A percentile compares a stretch with the other conserved stretches of the same genome.
phyloP scores from a whole-genome alignment of 495 filamentous ascomycete species.

The Hyaloscypha finlandica region DNA sequence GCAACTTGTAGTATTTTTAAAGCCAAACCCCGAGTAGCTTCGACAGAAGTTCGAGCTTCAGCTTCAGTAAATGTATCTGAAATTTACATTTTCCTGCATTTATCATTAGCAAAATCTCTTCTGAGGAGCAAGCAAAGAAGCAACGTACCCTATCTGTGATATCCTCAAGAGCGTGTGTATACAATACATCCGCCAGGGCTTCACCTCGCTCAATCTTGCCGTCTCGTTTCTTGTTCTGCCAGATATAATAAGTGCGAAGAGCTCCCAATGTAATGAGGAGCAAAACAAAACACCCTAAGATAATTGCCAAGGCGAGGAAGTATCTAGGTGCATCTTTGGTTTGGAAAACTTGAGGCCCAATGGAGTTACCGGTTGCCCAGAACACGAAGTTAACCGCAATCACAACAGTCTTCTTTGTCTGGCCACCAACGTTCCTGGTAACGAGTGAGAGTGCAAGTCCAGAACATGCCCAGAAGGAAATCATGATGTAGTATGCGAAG shows the following conservation, averaged over 20 bases:
- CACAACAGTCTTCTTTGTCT: conserved; percentile 29
- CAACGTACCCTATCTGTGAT: conserved; percentile 20
- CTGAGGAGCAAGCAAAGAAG: neutral
- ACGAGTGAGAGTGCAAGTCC: conserved; percentile 53
- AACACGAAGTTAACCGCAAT: conserved; percentile 24
- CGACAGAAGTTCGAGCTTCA: neutral
- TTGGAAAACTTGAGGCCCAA: conserved; percentile 25
- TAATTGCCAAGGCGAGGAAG: conserved; percentile 63
- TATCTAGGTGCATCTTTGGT: conserved; percentile 51
- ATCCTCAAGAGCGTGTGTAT: conserved; percentile 20
- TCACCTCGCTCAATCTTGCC: conserved; percentile 40
- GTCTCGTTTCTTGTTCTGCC: conserved; percentile 62
- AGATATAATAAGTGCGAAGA: conserved; percentile 59
- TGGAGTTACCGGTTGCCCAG: conserved; percentile 23
- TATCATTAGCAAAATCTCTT: neutral
- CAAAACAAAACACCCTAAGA: conserved; percentile 62
- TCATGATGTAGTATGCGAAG: conserved; percentile 58
- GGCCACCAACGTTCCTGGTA: conserved; percentile 27
- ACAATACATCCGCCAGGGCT: conserved; percentile 64
- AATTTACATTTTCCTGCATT: conserved; percentile 20
- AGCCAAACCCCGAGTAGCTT: neutral
- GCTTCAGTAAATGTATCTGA: conserved; percentile 23
- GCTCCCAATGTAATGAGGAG: conserved; percentile 56
- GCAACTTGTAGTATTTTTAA: neutral
- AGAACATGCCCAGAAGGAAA: conserved; percentile 59